Conservation (phyloP, 495 filamentous ascomycete genomes). For the Xeromyces bisporus region DNA sequence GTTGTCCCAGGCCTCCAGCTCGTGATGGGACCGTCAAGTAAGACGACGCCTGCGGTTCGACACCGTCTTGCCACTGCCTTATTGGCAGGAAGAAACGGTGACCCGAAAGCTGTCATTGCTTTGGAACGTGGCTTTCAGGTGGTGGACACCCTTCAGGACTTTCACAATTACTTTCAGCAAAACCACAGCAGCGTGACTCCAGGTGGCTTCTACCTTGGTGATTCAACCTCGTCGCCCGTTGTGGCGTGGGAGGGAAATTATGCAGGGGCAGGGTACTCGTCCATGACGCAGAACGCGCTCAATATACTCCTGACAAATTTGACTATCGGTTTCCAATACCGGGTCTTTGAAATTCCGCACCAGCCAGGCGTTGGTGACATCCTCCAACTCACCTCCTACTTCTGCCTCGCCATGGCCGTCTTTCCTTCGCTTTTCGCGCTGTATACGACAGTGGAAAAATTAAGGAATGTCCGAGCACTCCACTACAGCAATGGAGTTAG, state of each 20-base stretch:
- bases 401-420: conserved; percentile 54
- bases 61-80: conserved; percentile 24
- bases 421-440: conserved; percentile 76
- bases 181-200: conserved; percentile 52
- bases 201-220: conserved; percentile 58
- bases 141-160: conserved; percentile 47
- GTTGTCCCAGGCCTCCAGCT: conserved; percentile 28
- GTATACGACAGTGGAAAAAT: conserved; percentile 66
- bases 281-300: conserved; percentile 57
- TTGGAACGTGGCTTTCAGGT: conserved; percentile 26
- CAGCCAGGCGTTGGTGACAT: conserved; percentile 44
- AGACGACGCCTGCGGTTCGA: conserved; percentile 24
- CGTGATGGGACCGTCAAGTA: conserved; percentile 42
- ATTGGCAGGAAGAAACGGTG: conserved; percentile 5
- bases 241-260: conserved; percentile 42
- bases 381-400: conserved; percentile 66
- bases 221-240: conserved; percentile 31
- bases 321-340: conserved; percentile 47
- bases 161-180: conserved; percentile 43
- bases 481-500: conserved; percentile 78
- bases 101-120: not conserved
- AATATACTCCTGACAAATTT: conserved; percentile 47
- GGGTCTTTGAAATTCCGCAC: conserved; percentile 54
- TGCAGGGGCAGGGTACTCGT: conserved; percentile 31
- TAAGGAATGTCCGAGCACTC: conserved; percentile 59